These are phyloP conservation scores for Acer negundo DNA, from an alignment of 345 rosid species.

Conservation along the genomic window DNA sequence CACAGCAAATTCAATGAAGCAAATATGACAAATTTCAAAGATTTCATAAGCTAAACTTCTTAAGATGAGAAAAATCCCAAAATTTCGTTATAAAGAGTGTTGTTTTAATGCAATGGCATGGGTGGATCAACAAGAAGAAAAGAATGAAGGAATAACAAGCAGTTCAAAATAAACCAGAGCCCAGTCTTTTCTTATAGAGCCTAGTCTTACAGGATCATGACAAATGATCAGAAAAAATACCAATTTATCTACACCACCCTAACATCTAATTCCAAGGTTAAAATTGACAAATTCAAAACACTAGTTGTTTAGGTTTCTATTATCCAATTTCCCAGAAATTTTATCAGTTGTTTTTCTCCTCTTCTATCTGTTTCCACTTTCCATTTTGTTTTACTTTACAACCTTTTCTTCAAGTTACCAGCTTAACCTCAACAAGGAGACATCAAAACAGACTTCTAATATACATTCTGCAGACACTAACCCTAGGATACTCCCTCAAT, in stretches of 20 bases:
- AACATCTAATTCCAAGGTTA: neutral
- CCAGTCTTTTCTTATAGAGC: neutral
- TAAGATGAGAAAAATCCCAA: neutral
- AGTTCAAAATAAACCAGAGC: neutral
- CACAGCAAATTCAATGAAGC: neutral
- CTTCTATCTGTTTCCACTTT: neutral
- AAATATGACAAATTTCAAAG: neutral
- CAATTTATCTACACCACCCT: neutral
- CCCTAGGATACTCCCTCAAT: neutral
- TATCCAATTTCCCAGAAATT: neutral
- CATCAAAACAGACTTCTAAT: neutral
- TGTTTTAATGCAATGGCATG: neutral
- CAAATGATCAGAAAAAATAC: no score
- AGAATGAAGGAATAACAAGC: neutral
- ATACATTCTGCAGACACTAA: neutral
- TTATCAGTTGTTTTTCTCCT: no score
- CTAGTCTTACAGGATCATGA: neutral
- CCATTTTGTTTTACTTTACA: neutral
- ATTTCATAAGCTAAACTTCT: neutral
- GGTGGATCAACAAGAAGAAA: neutral
- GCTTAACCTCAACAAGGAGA: neutral
- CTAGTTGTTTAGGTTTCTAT: neutral
- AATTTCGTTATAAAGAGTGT: neutral
- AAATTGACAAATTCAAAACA: neutral
- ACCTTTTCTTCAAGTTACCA: neutral